Base-by-base conservation (phyloP, 306 rosid species). In the Vigna radiata region DNA sequence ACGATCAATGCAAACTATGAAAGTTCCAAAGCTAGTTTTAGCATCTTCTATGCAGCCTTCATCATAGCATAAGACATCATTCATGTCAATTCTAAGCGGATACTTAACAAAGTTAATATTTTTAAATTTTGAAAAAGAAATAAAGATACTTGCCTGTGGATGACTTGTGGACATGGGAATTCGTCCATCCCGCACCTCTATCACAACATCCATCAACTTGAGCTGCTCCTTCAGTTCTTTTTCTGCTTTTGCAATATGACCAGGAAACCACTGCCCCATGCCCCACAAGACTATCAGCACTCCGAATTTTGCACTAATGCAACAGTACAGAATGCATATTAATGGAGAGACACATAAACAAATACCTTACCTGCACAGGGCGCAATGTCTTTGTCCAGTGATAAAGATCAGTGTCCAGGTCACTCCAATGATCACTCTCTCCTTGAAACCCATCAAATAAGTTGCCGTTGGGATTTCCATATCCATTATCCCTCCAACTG, bases 221-320 rank as follows among this genome's bases (percentile, higher is more conserved):
- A 94, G 88, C 67, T 94, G 98, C 69, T 82, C 85, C 84, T 94
- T 94, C 14, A 94, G 89, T 68, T 94, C 97, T 79, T 92, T 92
- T 68, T 94, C 98, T 25, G 98, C 90, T 88, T 94, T 94, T 56
- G 96, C 97, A 83, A 94, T 94, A 83, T 94, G 98, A 69, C 98
- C 98, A 36, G 98, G 98, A 85, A 90, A 94, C 98, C 98, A 94
- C 98, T 90, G 87, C 71, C 75, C 83, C 90, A 74, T 74, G 66
- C 5, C 52, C 61, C 10, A 27, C 6, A 68, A 64, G 2, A 79
- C 79, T 44, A 44, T 79, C 70, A 77, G 83, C 82, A 79, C 2
- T 50, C 19, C 46, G 7, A 68, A n/a, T 65, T 25, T 54, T 4
- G 46, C 4, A 79, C 74, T 13, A 39, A 50, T 36, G 41, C 74